Base-by-base conservation (phyloP, 2,329 filamentous ascomycete genomes). In the Ophiostoma novo-ulmi region DNA sequence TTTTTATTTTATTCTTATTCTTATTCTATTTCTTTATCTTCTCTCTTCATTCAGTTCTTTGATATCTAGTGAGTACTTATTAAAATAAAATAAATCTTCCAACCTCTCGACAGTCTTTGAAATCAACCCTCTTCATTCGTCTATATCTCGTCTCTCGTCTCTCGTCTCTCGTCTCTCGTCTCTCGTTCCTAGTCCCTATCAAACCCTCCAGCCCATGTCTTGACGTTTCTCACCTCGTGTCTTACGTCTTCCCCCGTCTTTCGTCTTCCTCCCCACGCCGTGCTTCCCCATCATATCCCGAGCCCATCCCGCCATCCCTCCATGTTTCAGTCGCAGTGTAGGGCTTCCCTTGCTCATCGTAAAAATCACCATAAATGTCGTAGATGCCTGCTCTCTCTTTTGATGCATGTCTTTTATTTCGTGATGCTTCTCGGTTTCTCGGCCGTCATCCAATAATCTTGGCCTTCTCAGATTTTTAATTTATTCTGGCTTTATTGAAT, bases 181-280 rank as follows among this genome's bases (percentile, higher is more conserved):
- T 26, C 10, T 58, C 52, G 26, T 13, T n/a, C 26, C n/a, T 58
- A 8, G n/a, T 26, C 22, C n/a, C 39, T 44, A 44, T 44, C 14
- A 44, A 44, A n/a, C n/a, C n/a, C n/a, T n/a, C n/a, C n/a, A 13
- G 11, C 39, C 14, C 39, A 13, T 26, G 8, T 20, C 36, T 4
- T 69, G 44, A 26, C 26, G 41, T 63, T 26, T 63, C 58, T 35
- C 58, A 20, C 17, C 31, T 63, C 26, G 20, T 7, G 58, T 63
- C 58, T 63, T 63, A n/a, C 58, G 58, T 63, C 58, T 63, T 63
- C 26, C 6, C 20, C 58, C 58, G 17, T 48, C 44, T n/a, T 48
- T 26, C 17, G 44, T 26, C 48, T 10, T 26, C n/a, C n/a, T 26
- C 52, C 22, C 52, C 52, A 58, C 52, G n/a, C 52, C 8, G 3